Evolutionary conservation across 2,329 filamentous ascomycete species (phyloP).

Genomic region (Helotiales sp.): DNA sequence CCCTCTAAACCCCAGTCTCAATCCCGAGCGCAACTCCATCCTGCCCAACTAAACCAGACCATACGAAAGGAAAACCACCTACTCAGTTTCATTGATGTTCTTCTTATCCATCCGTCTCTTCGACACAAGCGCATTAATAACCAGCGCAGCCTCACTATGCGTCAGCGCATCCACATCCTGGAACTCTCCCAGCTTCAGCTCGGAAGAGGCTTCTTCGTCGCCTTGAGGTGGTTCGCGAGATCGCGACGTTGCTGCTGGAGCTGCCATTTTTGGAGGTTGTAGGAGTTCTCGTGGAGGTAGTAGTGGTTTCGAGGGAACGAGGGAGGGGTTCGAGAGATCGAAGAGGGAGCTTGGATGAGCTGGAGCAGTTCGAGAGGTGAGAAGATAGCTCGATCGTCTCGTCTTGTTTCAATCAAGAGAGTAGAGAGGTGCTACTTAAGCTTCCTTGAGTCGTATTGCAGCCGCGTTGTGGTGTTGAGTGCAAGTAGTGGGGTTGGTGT

Average conservation of each 20-base stretch:
- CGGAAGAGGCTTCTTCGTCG: conserved; percentile 85
- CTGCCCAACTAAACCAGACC: too few species aligned
- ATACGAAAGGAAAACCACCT: conserved; percentile 46
- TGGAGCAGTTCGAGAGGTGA: background rate
- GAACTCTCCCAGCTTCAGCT: conserved; percentile 90
- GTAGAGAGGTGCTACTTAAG: background rate
- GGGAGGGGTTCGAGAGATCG: background rate
- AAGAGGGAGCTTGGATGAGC: background rate
- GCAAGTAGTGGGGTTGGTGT: conserved; percentile 20
- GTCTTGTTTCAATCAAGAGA: background rate
- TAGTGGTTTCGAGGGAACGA: conserved; percentile 1
- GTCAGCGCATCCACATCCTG: conserved; percentile 90
- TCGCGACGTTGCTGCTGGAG: conserved; percentile 56
- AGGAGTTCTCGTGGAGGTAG: background rate
- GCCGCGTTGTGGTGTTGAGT: conserved; percentile 2
- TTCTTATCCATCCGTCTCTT: conserved; percentile 81
- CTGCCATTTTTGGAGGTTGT: conserved; percentile 28
- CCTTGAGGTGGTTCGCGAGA: conserved; percentile 71
- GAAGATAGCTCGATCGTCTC: too few species aligned
- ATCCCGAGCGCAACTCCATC: background rate
- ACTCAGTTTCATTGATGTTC: conserved; percentile 85
- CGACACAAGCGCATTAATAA: conserved; percentile 87
- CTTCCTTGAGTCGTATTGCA: background rate
- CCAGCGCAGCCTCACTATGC: conserved; percentile 86
- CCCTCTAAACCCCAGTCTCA: too few species aligned